Evolutionary conservation across 805 yeast genomes (phyloP), one percentile per base, ranked within the genome.

Genomic region (Nakazawaea ishiwadae): DNA sequence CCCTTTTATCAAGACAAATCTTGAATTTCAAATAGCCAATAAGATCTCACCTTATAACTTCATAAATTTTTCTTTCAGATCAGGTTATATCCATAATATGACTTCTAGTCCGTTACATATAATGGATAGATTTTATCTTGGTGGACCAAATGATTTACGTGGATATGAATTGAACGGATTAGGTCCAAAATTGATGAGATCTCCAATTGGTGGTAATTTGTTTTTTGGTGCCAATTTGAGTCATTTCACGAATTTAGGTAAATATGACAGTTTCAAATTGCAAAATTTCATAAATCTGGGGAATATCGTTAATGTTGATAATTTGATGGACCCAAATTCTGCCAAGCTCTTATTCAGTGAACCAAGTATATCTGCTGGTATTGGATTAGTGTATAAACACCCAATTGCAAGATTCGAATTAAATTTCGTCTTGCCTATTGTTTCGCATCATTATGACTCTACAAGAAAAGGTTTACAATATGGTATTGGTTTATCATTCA

Each of bases 81-180:
- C 53, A 1, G 68, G 68, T 2, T 21, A 58, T 6, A 46, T 58
- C 2, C 50, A 44, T 32, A 32, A 52, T 10, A 29, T 55, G 5
- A 19, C 37, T 14, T 45, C 5, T 8, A 45, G 47, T 17, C 39
- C 38, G 10, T 47, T 66, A 11, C 67, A 61, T 48, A 58, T 76
- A 6, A 61, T 76, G 59, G 82, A 77, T 53, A 58, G 77, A 35
- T 76, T 75, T 44, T 73, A 68, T 50, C 59, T 69, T 3, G 82
- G 82, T n/a, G 82, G 82, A 2, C 75, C 82, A 10, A 76, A 75
- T 48, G 81, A 76, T 46, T 67, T 77, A 7, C 62, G 81, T 33
- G 71, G 80, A 1, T 77, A 75, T 49, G 54, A 60, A 9, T 51
- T 74, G 44, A 69, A 75, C 32, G 80, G 81, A 1, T 48, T 76